Base-by-base conservation (phyloP, 2,329 filamentous ascomycete species). In the Paramyrothecium roridum region DNA sequence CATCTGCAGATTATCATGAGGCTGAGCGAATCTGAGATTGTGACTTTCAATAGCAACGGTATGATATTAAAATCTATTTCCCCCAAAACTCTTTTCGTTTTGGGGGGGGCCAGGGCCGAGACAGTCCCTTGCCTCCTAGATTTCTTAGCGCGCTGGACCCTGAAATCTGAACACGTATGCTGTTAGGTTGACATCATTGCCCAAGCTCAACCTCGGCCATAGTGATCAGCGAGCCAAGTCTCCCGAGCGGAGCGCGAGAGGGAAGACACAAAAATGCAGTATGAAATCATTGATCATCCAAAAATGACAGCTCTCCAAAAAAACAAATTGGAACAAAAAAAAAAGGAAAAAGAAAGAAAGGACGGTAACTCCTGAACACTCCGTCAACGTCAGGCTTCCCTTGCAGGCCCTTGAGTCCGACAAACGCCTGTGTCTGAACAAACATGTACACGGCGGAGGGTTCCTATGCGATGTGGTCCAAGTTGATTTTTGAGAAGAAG, bases 331-430 rank as follows among this genome's bases (percentile, higher is more conserved):
- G 11, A 26, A 49, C 16, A 49, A 17, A 26, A 23, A 37, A 21
- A 6, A 52, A 52, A 48, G 17, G 37, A 54, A 26, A 49, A 49
- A 17, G 26, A 23, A 22, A 12, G 3, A 22, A 49, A 26, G 4
- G 26, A 11, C 16, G 13, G 20, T 23, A 43, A 49, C 21, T 26
- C 47, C 21, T 12, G 19, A 26, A 17, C 16, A n/a, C 20, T 34
- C 16, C 46, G 21, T 49, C 22, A 40, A n/a, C 33, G 16, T 13
- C 10, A 48, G 12, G 21, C 51, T 48, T 10, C 45, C 13, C 40
- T 43, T 43, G 13, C 13, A 43, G 37, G 12, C 37, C 37, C 13
- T 17, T 43, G 37, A 4, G 6, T 63, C 62, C 62, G 52, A 57
- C 61, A 43, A 53, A 53, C 51, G 52, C 58, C 56, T 30, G 4